Percentiles rank a stretch among this genome's conserved stretches.
Conservation (phyloP, 2,329 filamentous ascomycete species). For the Hawksworthiomyces lignivorus region DNA sequence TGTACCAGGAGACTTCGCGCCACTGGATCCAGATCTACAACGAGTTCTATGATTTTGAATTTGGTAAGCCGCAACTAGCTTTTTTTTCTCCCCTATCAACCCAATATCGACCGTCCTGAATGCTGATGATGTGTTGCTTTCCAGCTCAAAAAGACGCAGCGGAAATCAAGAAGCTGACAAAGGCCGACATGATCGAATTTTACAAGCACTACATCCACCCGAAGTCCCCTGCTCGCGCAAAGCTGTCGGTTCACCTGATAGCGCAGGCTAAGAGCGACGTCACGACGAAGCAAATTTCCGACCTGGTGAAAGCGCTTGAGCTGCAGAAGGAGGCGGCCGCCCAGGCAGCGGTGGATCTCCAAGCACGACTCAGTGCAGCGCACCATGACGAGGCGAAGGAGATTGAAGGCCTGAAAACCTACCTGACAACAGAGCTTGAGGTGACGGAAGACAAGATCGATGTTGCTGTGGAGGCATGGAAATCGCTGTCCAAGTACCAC, state of each 20-base stretch:
- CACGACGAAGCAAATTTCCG: conserved; percentile 32
- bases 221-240: conserved; percentile 64
- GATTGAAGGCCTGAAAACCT: conserved; percentile 39
- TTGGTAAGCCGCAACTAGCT: conserved; percentile 49
- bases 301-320: conserved; percentile 29
- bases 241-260: conserved; percentile 74
- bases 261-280: conserved; percentile 56
- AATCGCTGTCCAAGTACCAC: conserved; percentile 21
- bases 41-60: conserved; percentile 85
- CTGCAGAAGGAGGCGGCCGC: conserved; percentile 24
- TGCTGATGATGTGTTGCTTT: too few species aligned
- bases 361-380: conserved; percentile 26
- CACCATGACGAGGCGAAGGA: conserved; percentile 41
- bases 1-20: conserved; percentile 72
- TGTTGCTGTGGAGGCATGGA: conserved; percentile 30
- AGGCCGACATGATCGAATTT: conserved; percentile 72
- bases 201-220: conserved; percentile 71
- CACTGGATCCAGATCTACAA: conserved; percentile 80
- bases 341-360: conserved; percentile 25
- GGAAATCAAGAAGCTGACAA: conserved; percentile 65
- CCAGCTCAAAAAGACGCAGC: conserved; percentile 69
- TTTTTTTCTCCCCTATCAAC: neutral
- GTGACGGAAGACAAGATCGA: conserved; percentile 42
- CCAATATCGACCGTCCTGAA: too few species aligned
- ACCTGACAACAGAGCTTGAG: conserved; percentile 39